Percentiles rank a stretch among this genome's conserved stretches.
Evolutionary conservation across 75 land plant species (phyloP).

Genomic region (Isoetes taiwanensis): DNA sequence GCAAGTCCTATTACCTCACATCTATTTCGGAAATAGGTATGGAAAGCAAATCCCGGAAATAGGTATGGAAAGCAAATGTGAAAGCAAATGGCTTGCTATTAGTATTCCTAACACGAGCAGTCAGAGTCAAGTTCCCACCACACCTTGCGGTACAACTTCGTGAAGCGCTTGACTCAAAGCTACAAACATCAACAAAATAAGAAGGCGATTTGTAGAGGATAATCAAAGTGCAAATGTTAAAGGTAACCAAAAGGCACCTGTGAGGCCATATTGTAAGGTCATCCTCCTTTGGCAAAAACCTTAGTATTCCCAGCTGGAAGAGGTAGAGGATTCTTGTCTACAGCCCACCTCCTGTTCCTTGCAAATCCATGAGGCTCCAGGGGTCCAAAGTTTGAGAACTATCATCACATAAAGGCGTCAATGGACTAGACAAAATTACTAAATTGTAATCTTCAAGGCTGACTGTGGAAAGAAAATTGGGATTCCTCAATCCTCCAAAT

Average conservation of each 20-base stretch:
- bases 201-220: too few relatives aligned
- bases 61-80: constrained; percentile 73
- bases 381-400: constrained; percentile 46
- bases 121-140: constrained; percentile 58
- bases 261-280: constrained; percentile 43
- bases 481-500: too few relatives aligned
- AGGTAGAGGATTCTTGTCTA: constrained; percentile 41
- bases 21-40: too few relatives aligned
- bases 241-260: constrained; percentile 15
- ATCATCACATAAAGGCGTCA: too few relatives aligned
- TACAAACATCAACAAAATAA: too few relatives aligned
- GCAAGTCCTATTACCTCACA: too few relatives aligned
- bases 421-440: too few relatives aligned
- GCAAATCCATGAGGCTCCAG: constrained; percentile 65
- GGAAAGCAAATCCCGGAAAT: too few relatives aligned
- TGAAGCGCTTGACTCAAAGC: constrained; percentile 67
- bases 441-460: too few relatives aligned
- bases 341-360: constrained; percentile 42
- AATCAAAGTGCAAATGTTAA: too few relatives aligned
- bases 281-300: constrained; percentile 43
- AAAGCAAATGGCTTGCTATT: constrained; percentile 69
- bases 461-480: constrained; percentile 69
- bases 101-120: constrained; percentile 59
- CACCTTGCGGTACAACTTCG: constrained; percentile 40
- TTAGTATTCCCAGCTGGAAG: constrained; percentile 33